These are phyloP conservation scores for Taphrina confusa DNA, from an alignment of 1,139 yeast species.

Conservation along the genomic window DNA sequence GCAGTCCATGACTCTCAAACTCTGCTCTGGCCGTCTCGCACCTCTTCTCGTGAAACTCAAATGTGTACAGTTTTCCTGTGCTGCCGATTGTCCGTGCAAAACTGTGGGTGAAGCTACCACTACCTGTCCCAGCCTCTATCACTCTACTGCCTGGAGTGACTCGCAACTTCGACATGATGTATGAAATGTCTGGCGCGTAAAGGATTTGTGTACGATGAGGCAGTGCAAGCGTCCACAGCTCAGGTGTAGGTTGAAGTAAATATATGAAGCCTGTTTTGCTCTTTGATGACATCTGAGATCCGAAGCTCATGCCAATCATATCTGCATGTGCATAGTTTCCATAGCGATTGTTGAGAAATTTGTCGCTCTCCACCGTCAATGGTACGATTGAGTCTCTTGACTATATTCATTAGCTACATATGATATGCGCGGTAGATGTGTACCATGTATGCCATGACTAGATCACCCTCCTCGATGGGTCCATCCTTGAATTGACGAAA, in stretches of 20 bases:
- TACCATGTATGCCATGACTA: conserved; percentile 25
- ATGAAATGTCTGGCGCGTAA: conserved; percentile 91
- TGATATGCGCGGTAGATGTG: background rate
- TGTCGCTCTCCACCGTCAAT: conserved; percentile 60
- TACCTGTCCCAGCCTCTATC: conserved; percentile 97
- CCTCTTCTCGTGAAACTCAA: conserved; percentile 87
- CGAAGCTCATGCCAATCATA: conserved; percentile 81
- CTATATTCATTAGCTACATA: background rate
- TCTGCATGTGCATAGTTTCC: conserved; percentile 81
- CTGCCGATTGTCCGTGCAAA: conserved; percentile 63
- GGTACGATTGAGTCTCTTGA: conserved; percentile 81
- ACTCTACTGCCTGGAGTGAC: conserved; percentile 75
- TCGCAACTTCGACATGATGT: conserved; percentile 76
- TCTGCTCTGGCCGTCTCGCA: conserved; percentile 76
- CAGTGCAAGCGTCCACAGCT: conserved; percentile 87
- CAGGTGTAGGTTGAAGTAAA: conserved; percentile 87
- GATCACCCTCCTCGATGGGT: conserved; percentile 26
- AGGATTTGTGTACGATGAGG: conserved; percentile 98
- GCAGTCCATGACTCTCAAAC: conserved; percentile 69
- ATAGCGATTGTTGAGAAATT: conserved; percentile 70
- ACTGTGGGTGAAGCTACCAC: conserved; percentile 93
- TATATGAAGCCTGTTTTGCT: conserved; percentile 86
- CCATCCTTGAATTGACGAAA: conserved; percentile 13
- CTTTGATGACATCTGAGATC: conserved; percentile 79
- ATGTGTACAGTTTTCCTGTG: conserved; percentile 71